Percentiles rank a stretch among this genome's conserved stretches.
Evolutionary conservation across 2,329 filamentous ascomycete species (phyloP).

Genomic region (Arachnopeziza araneosa): DNA sequence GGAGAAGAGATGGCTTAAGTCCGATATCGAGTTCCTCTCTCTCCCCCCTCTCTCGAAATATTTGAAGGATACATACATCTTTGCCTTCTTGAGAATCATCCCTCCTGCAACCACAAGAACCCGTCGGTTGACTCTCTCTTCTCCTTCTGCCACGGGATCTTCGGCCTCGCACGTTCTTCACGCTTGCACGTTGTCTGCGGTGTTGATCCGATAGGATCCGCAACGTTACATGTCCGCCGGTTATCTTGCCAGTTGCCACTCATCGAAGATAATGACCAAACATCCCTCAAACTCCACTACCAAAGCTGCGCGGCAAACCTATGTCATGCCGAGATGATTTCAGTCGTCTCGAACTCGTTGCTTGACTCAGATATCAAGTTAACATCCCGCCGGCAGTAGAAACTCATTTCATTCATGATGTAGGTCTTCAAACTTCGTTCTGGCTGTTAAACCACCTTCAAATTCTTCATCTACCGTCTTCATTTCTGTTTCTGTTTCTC

Average conservation of each 20-base stretch:
- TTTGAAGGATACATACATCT: too few relatives aligned
- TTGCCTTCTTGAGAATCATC: too few relatives aligned
- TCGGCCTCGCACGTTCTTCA: background rate
- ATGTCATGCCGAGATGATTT: constrained; percentile 8
- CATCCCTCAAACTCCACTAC: background rate
- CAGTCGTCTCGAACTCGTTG: constrained; percentile 1
- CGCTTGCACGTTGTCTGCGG: background rate
- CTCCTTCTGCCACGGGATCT: background rate
- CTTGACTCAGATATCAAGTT: background rate
- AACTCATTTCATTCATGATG: constrained; percentile 21
- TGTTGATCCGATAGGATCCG: background rate
- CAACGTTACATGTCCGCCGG: background rate
- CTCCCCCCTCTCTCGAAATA: too few relatives aligned
- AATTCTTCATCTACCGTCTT: background rate
- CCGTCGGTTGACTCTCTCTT: too few relatives aligned
- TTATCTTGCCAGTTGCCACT: background rate
- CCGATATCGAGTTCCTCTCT: too few relatives aligned
- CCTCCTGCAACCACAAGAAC: too few relatives aligned
- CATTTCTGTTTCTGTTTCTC: background rate
- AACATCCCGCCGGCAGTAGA: background rate
- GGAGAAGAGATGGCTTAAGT: too few relatives aligned
- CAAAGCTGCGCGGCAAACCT: background rate
- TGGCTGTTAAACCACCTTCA: constrained; percentile 2
- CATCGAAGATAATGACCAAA: background rate
- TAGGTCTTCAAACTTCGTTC: constrained; percentile 13